Evolutionary conservation across 345 rosid species (phyloP).

Genomic region (Pugionium dolabratum): DNA sequence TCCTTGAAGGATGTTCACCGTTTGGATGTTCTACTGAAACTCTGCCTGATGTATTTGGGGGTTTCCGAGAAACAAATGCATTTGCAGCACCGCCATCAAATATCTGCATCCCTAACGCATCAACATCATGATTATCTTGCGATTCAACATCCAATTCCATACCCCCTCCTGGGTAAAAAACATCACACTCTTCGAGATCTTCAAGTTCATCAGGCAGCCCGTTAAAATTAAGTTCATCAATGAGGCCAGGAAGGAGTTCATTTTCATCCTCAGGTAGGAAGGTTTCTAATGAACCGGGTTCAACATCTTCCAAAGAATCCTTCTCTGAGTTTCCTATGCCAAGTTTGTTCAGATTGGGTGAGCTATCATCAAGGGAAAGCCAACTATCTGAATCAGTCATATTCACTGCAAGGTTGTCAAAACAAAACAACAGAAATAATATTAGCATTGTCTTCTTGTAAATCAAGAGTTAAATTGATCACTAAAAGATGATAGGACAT

Average conservation of each 20-base stretch:
- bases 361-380: slow-evolving; percentile 54
- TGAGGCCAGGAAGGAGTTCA: slow-evolving; percentile 84
- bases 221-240: slow-evolving; percentile 70
- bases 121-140: slow-evolving; percentile 51
- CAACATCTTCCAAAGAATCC: slow-evolving; percentile 56
- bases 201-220: slow-evolving; percentile 64
- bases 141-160: slow-evolving; percentile 77
- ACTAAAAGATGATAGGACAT: slow-evolving; percentile 19
- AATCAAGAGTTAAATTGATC: background rate
- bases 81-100: slow-evolving; percentile 56
- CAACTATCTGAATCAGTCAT: slow-evolving; percentile 52
- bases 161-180: slow-evolving; percentile 86
- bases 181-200: slow-evolving; percentile 81
- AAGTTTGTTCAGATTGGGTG: slow-evolving; percentile 50
- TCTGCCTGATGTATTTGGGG: slow-evolving; percentile 64
- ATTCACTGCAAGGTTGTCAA: slow-evolving; percentile 57
- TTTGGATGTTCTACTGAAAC: slow-evolving; percentile 91
- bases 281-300: slow-evolving; percentile 50
- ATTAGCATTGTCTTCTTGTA: slow-evolving; percentile 12
- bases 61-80: slow-evolving; percentile 44
- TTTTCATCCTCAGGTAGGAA: slow-evolving; percentile 83
- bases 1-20: slow-evolving; percentile 98
- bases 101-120: slow-evolving; percentile 52
- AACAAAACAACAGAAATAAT: slow-evolving; percentile 7
- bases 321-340: slow-evolving; percentile 49